phyloP scores from a whole-genome alignment of 495 filamentous ascomycete species.

The Aspergillus biplanus region DNA sequence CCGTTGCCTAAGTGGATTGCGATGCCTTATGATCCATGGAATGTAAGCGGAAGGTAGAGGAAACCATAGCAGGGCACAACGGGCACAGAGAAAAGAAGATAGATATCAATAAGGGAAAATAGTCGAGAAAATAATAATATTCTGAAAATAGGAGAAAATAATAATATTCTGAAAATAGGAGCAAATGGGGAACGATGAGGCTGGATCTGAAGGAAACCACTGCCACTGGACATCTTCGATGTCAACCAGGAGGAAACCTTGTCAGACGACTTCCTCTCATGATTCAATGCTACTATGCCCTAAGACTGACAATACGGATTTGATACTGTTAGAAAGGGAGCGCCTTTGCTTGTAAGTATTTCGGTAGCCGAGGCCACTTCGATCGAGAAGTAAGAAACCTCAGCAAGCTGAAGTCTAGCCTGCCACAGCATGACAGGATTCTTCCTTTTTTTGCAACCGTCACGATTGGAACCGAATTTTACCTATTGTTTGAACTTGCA shows the following conservation, averaged over 20 bases:
- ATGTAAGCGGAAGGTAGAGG: neutral
- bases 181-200: too few species aligned
- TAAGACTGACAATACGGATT: too few species aligned
- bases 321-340: too few species aligned
- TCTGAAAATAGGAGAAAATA: too few species aligned
- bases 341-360: neutral
- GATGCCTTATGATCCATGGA: neutral
- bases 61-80: neutral
- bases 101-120: neutral
- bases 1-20: slow-evolving; percentile 12
- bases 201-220: too few species aligned
- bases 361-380: neutral
- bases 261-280: too few species aligned
- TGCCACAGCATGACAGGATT: slow-evolving; percentile 15
- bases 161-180: too few species aligned
- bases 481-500: slow-evolving; percentile 21
- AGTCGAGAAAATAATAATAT: too few species aligned
- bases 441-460: slow-evolving; percentile 19
- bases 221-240: too few species aligned
- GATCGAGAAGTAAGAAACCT: neutral
- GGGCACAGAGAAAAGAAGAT: neutral
- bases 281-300: too few species aligned
- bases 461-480: slow-evolving; percentile 18
- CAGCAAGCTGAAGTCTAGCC: neutral
- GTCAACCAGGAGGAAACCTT: too few species aligned